Conservation (phyloP, 2,329 filamentous ascomycete species). For the Dryadomyces sulphureus region DNA sequence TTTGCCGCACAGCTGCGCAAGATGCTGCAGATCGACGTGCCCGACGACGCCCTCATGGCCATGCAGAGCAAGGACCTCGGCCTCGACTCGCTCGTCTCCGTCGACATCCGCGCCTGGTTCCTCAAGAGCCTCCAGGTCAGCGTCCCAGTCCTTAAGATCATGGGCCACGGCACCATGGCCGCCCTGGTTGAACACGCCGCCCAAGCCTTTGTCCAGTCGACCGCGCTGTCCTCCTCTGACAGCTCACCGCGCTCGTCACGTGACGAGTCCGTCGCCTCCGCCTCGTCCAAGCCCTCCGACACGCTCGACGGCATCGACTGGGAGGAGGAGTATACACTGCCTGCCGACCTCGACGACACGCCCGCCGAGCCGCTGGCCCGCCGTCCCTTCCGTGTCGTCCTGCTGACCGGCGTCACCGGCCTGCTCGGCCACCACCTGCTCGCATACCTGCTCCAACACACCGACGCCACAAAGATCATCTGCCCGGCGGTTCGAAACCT, state of each 20-base stretch:
- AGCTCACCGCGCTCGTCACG: background rate
- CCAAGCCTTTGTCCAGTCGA: background rate
- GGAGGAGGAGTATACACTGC: background rate
- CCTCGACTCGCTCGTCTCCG: slow-evolving; percentile 16
- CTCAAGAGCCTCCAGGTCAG: slow-evolving; percentile 26
- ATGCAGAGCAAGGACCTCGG: slow-evolving; percentile 10
- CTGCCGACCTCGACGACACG: background rate
- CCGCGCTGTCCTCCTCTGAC: background rate
- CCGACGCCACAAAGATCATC: background rate
- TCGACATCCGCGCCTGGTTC: slow-evolving; percentile 32
- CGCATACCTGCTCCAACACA: background rate
- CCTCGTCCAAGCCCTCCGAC: background rate
- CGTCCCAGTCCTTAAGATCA: slow-evolving; percentile 29
- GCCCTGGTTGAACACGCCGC: slow-evolving; percentile 7
- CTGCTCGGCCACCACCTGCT: background rate
- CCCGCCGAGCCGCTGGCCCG: background rate
- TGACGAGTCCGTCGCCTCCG: background rate
- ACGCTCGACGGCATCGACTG: background rate
- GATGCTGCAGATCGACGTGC: background rate
- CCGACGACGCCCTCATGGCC: background rate
- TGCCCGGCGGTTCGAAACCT: background rate
- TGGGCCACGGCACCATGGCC: slow-evolving; percentile 18
- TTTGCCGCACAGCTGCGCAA: background rate
- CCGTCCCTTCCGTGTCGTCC: background rate
- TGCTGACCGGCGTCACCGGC: background rate